Evolutionary conservation across 345 rosid genomes (phyloP).

Genomic region (Gossypium thurberi): DNA sequence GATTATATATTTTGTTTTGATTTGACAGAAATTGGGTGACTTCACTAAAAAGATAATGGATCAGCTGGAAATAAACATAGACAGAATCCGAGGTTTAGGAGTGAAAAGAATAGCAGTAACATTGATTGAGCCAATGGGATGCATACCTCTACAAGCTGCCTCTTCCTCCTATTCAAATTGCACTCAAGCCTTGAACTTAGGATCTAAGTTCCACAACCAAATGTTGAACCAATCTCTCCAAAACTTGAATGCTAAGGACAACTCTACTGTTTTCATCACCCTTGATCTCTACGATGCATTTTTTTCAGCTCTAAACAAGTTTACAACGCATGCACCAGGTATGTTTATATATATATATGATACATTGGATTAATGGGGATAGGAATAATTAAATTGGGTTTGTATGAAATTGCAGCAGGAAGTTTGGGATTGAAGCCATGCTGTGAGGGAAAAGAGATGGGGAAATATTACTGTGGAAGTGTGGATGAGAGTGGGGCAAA

Average conservation of each 20-base stretch:
- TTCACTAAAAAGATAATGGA: slow-evolving; percentile 12
- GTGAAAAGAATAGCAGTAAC: slow-evolving; percentile 20
- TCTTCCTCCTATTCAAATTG: slow-evolving; percentile 18
- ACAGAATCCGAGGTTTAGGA: slow-evolving; percentile 20
- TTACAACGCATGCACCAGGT: slow-evolving; percentile 10
- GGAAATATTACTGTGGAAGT: slow-evolving; percentile 28
- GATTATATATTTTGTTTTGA: background rate
- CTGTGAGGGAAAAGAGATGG: slow-evolving; percentile 21
- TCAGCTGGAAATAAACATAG: slow-evolving; percentile 17
- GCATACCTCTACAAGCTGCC: slow-evolving; percentile 20
- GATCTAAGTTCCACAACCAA: slow-evolving; percentile 24
- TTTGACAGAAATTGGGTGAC: slow-evolving; percentile 9
- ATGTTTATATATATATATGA: background rate
- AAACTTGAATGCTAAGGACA: slow-evolving; percentile 19
- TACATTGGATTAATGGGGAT: too few species aligned
- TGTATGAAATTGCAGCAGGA: slow-evolving; percentile 26
- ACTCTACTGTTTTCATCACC: background rate
- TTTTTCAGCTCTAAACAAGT: slow-evolving; percentile 10
- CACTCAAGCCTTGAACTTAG: slow-evolving; percentile 12
- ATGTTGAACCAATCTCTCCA: slow-evolving; percentile 3
- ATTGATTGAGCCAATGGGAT: slow-evolving; percentile 26
- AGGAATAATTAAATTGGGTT: background rate
- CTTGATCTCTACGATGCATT: slow-evolving; percentile 30
- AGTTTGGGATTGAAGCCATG: slow-evolving; percentile 31
- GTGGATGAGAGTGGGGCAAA: slow-evolving; percentile 26